A percentile compares a stretch with the other conserved stretches of the same genome.
phyloP scores from a whole-genome alignment of 768 basidiomycete genomes.

The Boletus barrowsii region DNA sequence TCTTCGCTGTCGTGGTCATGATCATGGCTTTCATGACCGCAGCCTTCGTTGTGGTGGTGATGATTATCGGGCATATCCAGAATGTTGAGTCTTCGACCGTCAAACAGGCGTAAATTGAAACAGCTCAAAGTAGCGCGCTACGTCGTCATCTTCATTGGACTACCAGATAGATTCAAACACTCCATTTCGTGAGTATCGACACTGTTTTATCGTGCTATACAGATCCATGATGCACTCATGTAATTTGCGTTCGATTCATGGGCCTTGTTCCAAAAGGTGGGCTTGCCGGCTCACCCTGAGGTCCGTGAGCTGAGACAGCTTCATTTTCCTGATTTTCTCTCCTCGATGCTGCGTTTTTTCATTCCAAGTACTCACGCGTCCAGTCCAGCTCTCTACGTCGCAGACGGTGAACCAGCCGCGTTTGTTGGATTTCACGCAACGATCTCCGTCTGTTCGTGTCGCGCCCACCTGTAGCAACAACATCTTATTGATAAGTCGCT shows the following conservation, averaged over 20 bases:
- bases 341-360: not conserved
- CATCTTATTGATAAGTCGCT: slow-evolving; percentile 15
- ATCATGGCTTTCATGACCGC: slow-evolving; percentile 58
- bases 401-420: not conserved
- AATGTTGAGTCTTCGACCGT: no score
- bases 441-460: slow-evolving; percentile 10
- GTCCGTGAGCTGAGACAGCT: slow-evolving; percentile 68
- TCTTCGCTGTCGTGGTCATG: slow-evolving; percentile 51
- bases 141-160: not conserved
- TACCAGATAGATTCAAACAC: not conserved
- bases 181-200: slow-evolving; percentile 13
- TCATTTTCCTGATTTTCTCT: slow-evolving; percentile 43
- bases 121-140: not conserved
- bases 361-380: slow-evolving; percentile 5
- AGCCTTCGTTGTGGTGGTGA: slow-evolving; percentile 49
- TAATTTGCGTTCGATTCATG: slow-evolving; percentile 89
- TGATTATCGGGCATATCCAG: slow-evolving; percentile 16
- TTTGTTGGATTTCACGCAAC: slow-evolving; percentile 3
- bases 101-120: slow-evolving; percentile 18
- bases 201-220: slow-evolving; percentile 6
- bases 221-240: slow-evolving; percentile 54
- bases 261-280: slow-evolving; percentile 65
- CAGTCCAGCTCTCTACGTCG: not conserved
- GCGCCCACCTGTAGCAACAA: slow-evolving; percentile 7
- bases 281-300: slow-evolving; percentile 75